A percentile compares a stretch with the other conserved stretches of the same genome.
Conservation (phyloP, 1,139 yeast genomes). For the Scheffersomyces insectosa region DNA sequence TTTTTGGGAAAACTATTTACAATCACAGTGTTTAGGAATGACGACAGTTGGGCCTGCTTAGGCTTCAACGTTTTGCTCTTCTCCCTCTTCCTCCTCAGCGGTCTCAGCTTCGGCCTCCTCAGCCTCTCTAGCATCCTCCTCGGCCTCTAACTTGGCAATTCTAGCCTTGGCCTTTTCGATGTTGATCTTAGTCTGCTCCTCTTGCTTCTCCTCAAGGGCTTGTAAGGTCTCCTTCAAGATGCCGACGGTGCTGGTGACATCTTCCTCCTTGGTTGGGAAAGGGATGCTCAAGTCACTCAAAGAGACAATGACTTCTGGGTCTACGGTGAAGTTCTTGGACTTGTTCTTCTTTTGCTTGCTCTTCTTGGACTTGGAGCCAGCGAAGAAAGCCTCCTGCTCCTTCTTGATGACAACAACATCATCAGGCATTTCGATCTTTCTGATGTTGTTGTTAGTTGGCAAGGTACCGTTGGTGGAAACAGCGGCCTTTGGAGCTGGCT, state of each 20-base stretch:
- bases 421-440: constrained; percentile 59
- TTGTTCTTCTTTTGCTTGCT: constrained; percentile 45
- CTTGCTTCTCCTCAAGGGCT: constrained; percentile 73
- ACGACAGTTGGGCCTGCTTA: neutral
- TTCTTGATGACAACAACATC: constrained; percentile 66
- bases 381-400: constrained; percentile 61
- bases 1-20: too few species aligned
- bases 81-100: constrained; percentile 15
- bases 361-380: constrained; percentile 46
- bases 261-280: constrained; percentile 79
- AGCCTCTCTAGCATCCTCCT: constrained; percentile 32
- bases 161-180: constrained; percentile 74
- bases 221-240: constrained; percentile 73
- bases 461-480: constrained; percentile 25
- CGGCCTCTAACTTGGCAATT: constrained; percentile 62
- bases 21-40: too few species aligned
- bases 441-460: constrained; percentile 32
- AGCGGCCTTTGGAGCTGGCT: constrained; percentile 48
- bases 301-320: constrained; percentile 77
- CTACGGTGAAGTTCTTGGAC: constrained; percentile 60
- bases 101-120: constrained; percentile 22
- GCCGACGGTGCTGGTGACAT: constrained; percentile 64
- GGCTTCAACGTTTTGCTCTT: constrained; percentile 2
- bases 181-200: constrained; percentile 76
- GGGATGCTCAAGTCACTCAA: constrained; percentile 76